Evolutionary conservation across 2,329 filamentous ascomycete genomes (phyloP).

Genomic region (Monosporascus sp.): DNA sequence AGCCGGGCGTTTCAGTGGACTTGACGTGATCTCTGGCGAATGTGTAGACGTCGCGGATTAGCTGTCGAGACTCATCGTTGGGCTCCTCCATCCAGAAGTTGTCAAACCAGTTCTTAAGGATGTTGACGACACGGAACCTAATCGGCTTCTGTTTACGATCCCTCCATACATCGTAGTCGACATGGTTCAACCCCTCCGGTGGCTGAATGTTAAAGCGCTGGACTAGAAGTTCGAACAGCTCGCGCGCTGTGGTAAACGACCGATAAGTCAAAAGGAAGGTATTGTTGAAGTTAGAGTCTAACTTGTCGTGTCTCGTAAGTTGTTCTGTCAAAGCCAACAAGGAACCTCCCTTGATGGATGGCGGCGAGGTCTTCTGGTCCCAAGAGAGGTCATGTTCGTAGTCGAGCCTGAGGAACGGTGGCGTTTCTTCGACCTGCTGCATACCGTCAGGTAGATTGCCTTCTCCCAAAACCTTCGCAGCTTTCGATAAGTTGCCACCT

Average conservation of each 20-base stretch:
- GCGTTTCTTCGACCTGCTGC: constrained; percentile 65
- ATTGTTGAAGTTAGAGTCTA: constrained; percentile 93
- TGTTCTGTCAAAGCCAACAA: constrained; percentile 88
- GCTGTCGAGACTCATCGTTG: constrained; percentile 73
- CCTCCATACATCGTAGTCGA: constrained; percentile 81
- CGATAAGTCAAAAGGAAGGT: constrained; percentile 96
- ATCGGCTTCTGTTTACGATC: constrained; percentile 96
- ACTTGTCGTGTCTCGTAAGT: constrained; percentile 88
- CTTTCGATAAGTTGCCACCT: constrained; percentile 54
- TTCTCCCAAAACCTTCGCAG: constrained; percentile 62
- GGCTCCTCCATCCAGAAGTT: constrained; percentile 98
- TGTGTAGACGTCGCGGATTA: constrained; percentile 82
- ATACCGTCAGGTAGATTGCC: constrained; percentile 49
- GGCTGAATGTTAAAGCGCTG: constrained; percentile 90
- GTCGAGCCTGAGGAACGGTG: constrained; percentile 80
- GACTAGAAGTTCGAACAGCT: constrained; percentile 89
- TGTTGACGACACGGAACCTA: constrained; percentile 93
- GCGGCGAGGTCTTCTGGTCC: constrained; percentile 72
- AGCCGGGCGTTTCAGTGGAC: constrained; percentile 87
- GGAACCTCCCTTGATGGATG: constrained; percentile 82
- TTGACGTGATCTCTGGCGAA: constrained; percentile 92
- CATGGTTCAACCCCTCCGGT: constrained; percentile 68
- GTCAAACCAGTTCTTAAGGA: constrained; percentile 97
- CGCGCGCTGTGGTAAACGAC: constrained; percentile 85
- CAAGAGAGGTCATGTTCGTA: constrained; percentile 86